phyloP scores from a whole-genome alignment of 2,329 filamentous ascomycete species.

The Trichoderma endophyticum region DNA sequence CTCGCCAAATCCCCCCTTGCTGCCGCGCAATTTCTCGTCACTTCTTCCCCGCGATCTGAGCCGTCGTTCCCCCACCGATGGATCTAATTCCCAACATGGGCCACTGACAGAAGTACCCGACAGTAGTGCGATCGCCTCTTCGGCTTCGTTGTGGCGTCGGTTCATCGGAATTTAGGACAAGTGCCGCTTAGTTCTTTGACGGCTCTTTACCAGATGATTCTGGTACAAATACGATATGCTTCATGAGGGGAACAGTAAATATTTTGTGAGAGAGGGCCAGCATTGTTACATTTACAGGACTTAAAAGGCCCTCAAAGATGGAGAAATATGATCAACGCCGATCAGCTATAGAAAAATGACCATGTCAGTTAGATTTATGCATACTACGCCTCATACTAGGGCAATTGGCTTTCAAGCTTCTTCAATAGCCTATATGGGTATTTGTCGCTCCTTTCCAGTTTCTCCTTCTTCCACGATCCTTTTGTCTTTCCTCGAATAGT shows the following conservation, averaged over 20 bases:
- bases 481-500: not conserved
- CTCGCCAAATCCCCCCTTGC: not conserved
- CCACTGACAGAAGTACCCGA: constrained; percentile 6
- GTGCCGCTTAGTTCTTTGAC: not conserved
- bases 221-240: not conserved
- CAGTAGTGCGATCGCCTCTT: not conserved
- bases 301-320: not conserved
- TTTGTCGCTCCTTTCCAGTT: not conserved
- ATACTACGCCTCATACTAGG: not conserved
- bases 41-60: constrained; percentile 10
- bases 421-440: not conserved
- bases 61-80: not conserved
- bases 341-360: not conserved
- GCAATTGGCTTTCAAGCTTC: not conserved
- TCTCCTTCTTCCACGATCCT: not conserved
- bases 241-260: not conserved
- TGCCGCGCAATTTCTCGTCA: not conserved
- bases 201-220: not conserved
- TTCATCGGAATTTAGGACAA: not conserved
- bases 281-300: not conserved
- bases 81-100: not conserved
- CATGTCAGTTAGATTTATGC: not conserved
- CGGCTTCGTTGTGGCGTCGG: not conserved
- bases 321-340: too few species aligned
- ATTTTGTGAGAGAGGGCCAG: too few species aligned